Percentiles rank a stretch among this genome's conserved stretches.
Evolutionary conservation across 768 basidiomycete species (phyloP).

Genomic region (Lentinula sp.): DNA sequence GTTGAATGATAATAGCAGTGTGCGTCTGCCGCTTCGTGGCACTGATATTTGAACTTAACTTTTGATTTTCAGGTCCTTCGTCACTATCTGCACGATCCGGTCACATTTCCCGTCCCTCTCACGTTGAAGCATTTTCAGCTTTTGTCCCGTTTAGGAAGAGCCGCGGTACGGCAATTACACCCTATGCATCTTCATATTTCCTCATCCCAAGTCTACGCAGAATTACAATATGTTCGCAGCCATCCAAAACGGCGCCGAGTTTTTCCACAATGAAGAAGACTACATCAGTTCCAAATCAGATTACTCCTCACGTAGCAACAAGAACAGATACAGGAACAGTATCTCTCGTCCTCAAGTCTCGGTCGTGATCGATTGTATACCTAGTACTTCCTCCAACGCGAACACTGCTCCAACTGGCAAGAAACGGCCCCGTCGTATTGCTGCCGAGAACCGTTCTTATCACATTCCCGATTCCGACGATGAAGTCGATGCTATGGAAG

Average conservation of each 20-base stretch:
- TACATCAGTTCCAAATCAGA: constrained; percentile 37
- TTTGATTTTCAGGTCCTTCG: constrained; percentile 38
- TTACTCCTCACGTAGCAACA: neutral
- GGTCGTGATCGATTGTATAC: constrained; percentile 13
- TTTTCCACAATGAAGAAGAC: constrained; percentile 65
- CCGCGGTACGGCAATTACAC: constrained; percentile 41
- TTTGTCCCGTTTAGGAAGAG: constrained; percentile 60
- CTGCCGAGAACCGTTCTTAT: constrained; percentile 44
- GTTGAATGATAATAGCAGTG: constrained; percentile 53
- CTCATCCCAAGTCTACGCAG: constrained; percentile 21
- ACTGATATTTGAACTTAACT: neutral
- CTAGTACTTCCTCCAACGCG: constrained; percentile 14
- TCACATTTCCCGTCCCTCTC: constrained; percentile 47
- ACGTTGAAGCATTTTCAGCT: constrained; percentile 74
- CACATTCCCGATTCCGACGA: constrained; percentile 68
- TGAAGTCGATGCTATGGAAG: constrained; percentile 35
- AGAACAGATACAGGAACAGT: constrained; percentile 39
- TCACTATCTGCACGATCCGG: constrained; percentile 28
- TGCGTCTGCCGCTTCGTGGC: constrained; percentile 17
- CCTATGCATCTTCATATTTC: neutral
- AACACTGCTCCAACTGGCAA: constrained; percentile 20
- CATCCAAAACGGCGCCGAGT: constrained; percentile 61
- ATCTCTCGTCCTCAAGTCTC: constrained; percentile 15
- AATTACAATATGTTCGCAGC: constrained; percentile 49
- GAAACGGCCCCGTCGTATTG: constrained; percentile 58